Evolutionary conservation across 495 filamentous ascomycete genomes (phyloP).

Genomic region (Tuber aestivum): DNA sequence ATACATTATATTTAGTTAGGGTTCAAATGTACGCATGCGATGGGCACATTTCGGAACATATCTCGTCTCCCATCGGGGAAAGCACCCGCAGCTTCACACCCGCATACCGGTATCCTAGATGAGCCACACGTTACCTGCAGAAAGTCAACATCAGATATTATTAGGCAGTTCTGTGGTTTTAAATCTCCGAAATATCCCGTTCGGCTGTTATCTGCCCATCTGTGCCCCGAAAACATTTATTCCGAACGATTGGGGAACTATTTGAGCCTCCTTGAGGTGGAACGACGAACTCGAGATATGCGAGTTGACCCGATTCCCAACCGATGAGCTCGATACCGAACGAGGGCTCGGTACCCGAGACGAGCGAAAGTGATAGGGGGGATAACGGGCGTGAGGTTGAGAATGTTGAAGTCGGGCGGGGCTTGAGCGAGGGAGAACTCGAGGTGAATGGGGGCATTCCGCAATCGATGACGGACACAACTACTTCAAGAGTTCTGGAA

Average conservation of each 20-base stretch:
- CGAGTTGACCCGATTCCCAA: slow-evolving; percentile 37
- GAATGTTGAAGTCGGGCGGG: slow-evolving; percentile 14
- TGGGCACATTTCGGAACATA: slow-evolving; percentile 33
- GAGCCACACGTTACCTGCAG: not conserved
- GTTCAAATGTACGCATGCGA: slow-evolving; percentile 11
- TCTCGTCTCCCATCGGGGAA: slow-evolving; percentile 10
- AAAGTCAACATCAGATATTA: not conserved
- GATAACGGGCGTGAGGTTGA: slow-evolving; percentile 6
- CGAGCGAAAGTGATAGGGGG: slow-evolving; percentile 22
- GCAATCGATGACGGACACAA: slow-evolving; percentile 15
- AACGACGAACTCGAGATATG: slow-evolving; percentile 36
- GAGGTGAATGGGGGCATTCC: slow-evolving; percentile 15
- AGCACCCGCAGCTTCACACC: not conserved
- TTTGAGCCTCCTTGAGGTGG: slow-evolving; percentile 27
- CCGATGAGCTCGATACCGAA: slow-evolving; percentile 44
- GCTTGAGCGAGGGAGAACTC: slow-evolving; percentile 11
- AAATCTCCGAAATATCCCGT: not conserved
- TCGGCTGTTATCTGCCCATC: not conserved
- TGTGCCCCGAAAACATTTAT: not conserved
- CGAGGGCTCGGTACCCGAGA: slow-evolving; percentile 39
- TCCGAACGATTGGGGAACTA: slow-evolving; percentile 15
- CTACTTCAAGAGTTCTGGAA: slow-evolving; percentile 36
- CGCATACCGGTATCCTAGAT: not conserved
- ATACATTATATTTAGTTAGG: slow-evolving; percentile 7
- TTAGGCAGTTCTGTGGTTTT: not conserved